Base-by-base conservation (phyloP, 2,329 filamentous ascomycete genomes). In the Fusarium sp. region DNA sequence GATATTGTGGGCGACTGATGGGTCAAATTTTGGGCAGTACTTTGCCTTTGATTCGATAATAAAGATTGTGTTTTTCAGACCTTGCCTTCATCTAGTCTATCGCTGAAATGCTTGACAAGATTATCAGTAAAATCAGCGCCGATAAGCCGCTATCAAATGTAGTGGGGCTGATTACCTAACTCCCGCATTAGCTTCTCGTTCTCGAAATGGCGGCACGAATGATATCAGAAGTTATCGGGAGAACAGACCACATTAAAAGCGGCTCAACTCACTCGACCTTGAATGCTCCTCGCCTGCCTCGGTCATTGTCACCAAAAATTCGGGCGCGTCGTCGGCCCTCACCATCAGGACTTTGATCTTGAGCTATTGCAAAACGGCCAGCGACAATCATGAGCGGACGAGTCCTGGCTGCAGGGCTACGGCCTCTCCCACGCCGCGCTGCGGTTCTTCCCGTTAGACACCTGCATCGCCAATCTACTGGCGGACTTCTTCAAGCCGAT, bases 401-500 rank as follows among this genome's bases (percentile, higher is more conserved):
- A 69, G 74, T 80, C 64, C 86, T 95, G 83, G 91, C 92, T 82
- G 90, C 91, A 80, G 90, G 92, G 83, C 87, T 93, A 76, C 85
- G 89, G 83, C 89, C 91, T 82, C 83, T 90, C 77, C 85, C 90
- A 81, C 90, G 90, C 83, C 89, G 89, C 82, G 86, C 85, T 75
- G 82, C 86, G 70, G 82, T 86, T 76, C 85, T 85, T 77, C 81
- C 85, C 72, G 84, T 85, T 77, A 91, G 92, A 77, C 88, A 91
- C 80, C 85, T 92, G 75, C 90, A 93, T 82, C 90, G 86, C 70
- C 85, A 91, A 66, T 88, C 91, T 38, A 89, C 90, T 19, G 91
- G 91, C 61, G 92, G 92, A 31, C 87, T 94, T 39, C 86, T 94
- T 67, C 87, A 90, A 76, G 86, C 90, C 73, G 89, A 93, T 83